A percentile compares a stretch with the other conserved stretches of the same genome.
These are phyloP conservation scores for Lactarius hengduanensis DNA, from an alignment of 768 basidiomycete genomes.

Conservation along the genomic window DNA sequence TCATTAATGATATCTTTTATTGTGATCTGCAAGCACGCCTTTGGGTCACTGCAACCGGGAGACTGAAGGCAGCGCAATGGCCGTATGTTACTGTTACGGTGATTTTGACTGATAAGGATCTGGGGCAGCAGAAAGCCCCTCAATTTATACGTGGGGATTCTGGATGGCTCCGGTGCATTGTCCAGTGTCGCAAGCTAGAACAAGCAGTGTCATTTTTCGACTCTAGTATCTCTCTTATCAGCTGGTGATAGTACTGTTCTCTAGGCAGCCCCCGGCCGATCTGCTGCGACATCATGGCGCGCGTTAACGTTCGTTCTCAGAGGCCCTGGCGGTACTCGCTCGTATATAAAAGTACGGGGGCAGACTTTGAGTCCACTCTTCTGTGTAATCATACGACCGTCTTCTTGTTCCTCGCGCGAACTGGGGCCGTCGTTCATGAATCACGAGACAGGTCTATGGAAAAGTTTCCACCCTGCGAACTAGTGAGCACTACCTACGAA, in stretches of 20 bases:
- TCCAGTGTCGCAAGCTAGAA: background rate
- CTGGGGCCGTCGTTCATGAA: background rate
- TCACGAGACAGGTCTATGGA: background rate
- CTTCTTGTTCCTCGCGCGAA: background rate
- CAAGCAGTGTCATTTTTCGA: background rate
- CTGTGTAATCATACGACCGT: background rate
- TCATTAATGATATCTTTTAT: slow-evolving; percentile 5
- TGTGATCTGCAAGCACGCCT: background rate
- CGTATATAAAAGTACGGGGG: too few species aligned
- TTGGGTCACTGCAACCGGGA: background rate
- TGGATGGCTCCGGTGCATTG: background rate
- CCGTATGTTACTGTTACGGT: background rate
- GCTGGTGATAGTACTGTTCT: too few species aligned
- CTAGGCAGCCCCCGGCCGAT: too few species aligned
- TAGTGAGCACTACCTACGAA: background rate
- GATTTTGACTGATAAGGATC: background rate
- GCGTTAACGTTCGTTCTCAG: too few species aligned
- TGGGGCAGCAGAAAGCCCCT: too few species aligned
- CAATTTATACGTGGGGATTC: background rate
- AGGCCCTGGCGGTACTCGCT: too few species aligned
- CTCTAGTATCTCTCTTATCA: background rate
- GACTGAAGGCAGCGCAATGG: background rate
- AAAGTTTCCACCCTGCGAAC: background rate
- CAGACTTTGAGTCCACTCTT: too few species aligned
- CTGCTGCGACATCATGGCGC: too few species aligned